Base-by-base conservation (phyloP, 2,329 filamentous ascomycete species). In the Aspergillus japonicus region DNA sequence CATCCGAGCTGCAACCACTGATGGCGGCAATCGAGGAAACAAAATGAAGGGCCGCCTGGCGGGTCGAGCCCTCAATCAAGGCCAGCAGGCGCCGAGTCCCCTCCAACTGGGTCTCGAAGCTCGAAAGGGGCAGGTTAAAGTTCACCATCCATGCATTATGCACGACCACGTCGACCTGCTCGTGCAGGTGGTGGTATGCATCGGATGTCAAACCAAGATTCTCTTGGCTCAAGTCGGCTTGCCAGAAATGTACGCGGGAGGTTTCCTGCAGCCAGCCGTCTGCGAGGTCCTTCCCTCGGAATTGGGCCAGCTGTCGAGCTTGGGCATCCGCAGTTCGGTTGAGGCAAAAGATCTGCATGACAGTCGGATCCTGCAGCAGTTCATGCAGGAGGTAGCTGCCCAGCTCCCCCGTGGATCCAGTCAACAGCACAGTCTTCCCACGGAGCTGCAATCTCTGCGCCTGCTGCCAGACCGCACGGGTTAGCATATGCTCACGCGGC, bases 381-480 rank as follows among this genome's bases (percentile, higher is more conserved):
- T 44, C 16, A 19, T 48, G 16, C 14, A 60, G 49, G 1, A 60
- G 50, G 4, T 52, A 60, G 12, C 39, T 52, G 8, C 58, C 58
- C 3, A 60, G 21, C 3, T 42, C 21, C 1, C 58, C 58, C 21
- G 58, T 60, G 2, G 58, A 60, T 12, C 58, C 58, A 1, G 58
- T 60, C 3, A 60, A 54, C 21, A 57, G 12, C 3, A 60, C 50
- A 2, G 55, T 50, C 4, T 21, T 29, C 4, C 42, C 16, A n/a
- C 11, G 6, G 2, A 33, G 29, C 4, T 26, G 47, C 2, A 52
- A 16, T 3, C 12, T 5, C 8, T 29, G 44, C 19, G 29, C 35
- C 16, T 51, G 51, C 44, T 39, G 48, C 50, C 50, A 52, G 31
- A 52, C 19, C 11, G 50, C 31, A 12, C 23, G 50, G 2, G 50